Percentiles rank a stretch among this genome's conserved stretches.
Conservation (phyloP, 306 rosid species). For the Amphicarpaea edgeworthii region DNA sequence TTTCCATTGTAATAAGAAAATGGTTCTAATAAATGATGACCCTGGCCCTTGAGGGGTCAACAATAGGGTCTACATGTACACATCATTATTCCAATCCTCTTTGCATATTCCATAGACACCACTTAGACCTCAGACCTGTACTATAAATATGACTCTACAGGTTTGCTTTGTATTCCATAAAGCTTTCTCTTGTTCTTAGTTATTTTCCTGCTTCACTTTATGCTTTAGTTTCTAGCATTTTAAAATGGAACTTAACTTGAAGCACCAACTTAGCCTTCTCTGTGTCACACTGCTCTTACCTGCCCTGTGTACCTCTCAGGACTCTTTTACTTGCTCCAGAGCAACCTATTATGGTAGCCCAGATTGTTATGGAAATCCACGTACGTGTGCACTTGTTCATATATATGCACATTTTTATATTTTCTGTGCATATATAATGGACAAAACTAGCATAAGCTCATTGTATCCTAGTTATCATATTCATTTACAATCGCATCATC, state of each 20-base stretch:
- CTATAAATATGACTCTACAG: constrained; percentile 64
- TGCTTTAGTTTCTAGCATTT: constrained; percentile 33
- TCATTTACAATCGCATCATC: neutral
- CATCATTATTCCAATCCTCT: constrained; percentile 51
- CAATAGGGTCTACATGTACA: constrained; percentile 47
- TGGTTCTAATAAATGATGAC: constrained; percentile 11
- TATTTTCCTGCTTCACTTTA: constrained; percentile 22
- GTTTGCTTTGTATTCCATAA: constrained; percentile 44
- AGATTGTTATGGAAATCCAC: constrained; percentile 79
- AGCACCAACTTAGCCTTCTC: constrained; percentile 51
- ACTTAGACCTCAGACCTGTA: constrained; percentile 36
- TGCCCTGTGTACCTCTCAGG: constrained; percentile 61
- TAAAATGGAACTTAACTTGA: constrained; percentile 52
- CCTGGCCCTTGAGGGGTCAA: constrained; percentile 37
- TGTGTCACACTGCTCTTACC: constrained; percentile 66
- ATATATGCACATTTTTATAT: neutral
- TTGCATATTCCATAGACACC: constrained; percentile 24
- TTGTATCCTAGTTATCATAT: neutral
- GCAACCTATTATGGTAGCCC: constrained; percentile 95
- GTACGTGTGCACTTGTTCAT: constrained; percentile 49
- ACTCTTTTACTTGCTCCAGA: constrained; percentile 66
- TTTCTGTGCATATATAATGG: neutral
- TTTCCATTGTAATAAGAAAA: constrained; percentile 38
- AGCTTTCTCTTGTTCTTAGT: constrained; percentile 16
- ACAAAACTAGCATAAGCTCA: neutral